Evolutionary conservation across 139 green algal genomes (phyloP).

Genomic region (Haematococcus lacustris): DNA sequence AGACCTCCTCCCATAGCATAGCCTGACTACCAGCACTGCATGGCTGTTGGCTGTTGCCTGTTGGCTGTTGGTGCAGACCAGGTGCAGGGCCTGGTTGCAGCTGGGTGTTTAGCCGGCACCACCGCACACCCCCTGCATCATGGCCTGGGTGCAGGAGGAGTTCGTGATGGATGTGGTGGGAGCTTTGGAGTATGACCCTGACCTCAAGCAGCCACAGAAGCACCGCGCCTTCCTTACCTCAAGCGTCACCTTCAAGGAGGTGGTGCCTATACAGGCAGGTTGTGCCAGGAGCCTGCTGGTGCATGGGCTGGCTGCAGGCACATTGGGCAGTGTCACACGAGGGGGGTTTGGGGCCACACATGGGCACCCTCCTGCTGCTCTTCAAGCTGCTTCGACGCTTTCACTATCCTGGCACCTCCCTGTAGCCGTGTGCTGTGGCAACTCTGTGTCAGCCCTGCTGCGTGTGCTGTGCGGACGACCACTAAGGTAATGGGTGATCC

Average conservation of each 20-base stretch:
- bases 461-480: no score
- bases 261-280: no score
- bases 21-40: background rate
- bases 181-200: constrained; percentile 89
- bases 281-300: no score
- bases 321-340: no score
- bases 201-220: constrained; percentile 49
- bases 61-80: background rate
- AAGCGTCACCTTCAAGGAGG: constrained; percentile 46
- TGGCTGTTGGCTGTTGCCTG: background rate
- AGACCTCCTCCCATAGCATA: background rate
- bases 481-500: no score
- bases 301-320: no score
- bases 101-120: background rate
- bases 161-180: constrained; percentile 86
- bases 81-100: background rate
- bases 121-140: background rate
- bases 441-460: no score
- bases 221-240: constrained; percentile 73
- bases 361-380: no score
- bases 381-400: no score
- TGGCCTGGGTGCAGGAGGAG: constrained; percentile 49
- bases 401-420: no score
- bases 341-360: no score
- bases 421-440: no score